These are phyloP conservation scores for Phlebiopsis gigantea DNA, from an alignment of 768 basidiomycete genomes.

Conservation along the genomic window DNA sequence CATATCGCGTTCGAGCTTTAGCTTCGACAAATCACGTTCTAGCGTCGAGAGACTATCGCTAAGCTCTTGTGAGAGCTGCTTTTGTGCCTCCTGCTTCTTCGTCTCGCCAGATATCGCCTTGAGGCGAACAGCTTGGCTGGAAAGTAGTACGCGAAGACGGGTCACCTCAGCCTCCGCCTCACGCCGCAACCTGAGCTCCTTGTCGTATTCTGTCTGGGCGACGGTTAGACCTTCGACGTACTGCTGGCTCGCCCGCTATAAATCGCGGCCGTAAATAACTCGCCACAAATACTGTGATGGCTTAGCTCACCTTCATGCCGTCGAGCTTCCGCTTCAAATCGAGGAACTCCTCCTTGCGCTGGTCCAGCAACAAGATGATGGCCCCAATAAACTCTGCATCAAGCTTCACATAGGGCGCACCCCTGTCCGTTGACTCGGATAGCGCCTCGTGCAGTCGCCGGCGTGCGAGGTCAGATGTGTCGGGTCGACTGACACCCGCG, in stretches of 20 bases:
- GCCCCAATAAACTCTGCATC: conserved; percentile 72
- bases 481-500: conserved; percentile 26
- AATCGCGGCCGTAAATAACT: background rate
- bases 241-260: conserved; percentile 83
- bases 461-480: conserved; percentile 41
- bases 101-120: conserved; percentile 81
- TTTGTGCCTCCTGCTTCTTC: conserved; percentile 70
- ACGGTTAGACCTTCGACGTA: conserved; percentile 90
- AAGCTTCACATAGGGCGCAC: conserved; percentile 57
- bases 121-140: conserved; percentile 84
- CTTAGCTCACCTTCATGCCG: conserved; percentile 70
- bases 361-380: conserved; percentile 61
- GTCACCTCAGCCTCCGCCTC: conserved; percentile 93
- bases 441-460: conserved; percentile 58
- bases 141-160: conserved; percentile 74
- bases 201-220: conserved; percentile 92
- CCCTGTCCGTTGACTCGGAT: conserved; percentile 52
- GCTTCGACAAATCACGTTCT: conserved; percentile 80
- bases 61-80: conserved; percentile 75
- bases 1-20: conserved; percentile 88
- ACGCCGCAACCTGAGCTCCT: conserved; percentile 79
- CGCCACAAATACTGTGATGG: background rate
- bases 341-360: conserved; percentile 51
- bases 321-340: conserved; percentile 76
- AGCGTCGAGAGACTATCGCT: conserved; percentile 69